Evolutionary conservation across 108 stramenopile genomes (phyloP).

Genomic region (Schizochytrium sp.): DNA sequence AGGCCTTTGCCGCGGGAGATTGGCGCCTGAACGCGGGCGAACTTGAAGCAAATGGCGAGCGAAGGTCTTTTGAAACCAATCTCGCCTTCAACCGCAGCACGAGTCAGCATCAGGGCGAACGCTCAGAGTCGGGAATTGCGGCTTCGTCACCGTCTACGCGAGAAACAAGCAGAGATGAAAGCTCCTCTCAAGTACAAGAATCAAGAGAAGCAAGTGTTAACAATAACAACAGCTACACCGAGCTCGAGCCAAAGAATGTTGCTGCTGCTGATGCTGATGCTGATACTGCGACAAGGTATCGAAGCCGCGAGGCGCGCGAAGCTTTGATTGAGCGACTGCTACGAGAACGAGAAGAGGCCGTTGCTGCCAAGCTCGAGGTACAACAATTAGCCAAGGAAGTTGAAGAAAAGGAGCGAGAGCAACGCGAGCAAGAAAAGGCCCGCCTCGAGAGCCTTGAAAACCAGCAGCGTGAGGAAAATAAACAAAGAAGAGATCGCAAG

Average conservation of each 20-base stretch:
- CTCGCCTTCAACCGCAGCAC: neutral
- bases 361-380: neutral
- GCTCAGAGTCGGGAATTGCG: neutral
- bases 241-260: neutral
- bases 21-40: too few relatives aligned
- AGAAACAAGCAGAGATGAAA: neutral
- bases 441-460: neutral
- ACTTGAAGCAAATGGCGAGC: too few relatives aligned
- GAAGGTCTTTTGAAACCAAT: too few relatives aligned
- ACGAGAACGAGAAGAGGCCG: neutral
- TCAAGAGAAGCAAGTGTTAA: neutral
- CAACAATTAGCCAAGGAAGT: neutral
- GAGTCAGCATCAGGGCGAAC: neutral
- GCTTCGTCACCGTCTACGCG: neutral
- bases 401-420: neutral
- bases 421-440: neutral
- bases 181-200: too few relatives aligned
- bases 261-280: neutral
- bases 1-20: too few relatives aligned
- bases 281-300: neutral
- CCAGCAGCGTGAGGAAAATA: neutral
- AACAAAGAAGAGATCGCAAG: neutral
- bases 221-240: neutral
- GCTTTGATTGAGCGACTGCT: neutral
- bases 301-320: neutral